A percentile compares a stretch with the other conserved stretches of the same genome.
Conservation (phyloP, 495 filamentous ascomycete genomes). For the Penicillium mononematosum region DNA sequence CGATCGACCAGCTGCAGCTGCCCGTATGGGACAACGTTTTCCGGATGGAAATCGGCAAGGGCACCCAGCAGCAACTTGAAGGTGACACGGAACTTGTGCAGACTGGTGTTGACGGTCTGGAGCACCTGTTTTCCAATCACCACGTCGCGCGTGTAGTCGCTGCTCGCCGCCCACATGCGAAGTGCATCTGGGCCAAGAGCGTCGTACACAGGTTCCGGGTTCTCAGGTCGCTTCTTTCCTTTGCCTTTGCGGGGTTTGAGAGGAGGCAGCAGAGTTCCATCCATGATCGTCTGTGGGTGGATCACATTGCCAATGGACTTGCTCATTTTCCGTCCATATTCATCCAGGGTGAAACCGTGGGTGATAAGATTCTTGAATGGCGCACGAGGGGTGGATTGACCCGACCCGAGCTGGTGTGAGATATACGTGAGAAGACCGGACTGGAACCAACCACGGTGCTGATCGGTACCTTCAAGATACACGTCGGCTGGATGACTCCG, state of each 20-base stretch:
- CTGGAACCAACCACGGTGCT: slow-evolving; percentile 98
- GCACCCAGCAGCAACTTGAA: slow-evolving; percentile 87
- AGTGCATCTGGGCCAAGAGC: slow-evolving; percentile 77
- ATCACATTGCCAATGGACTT: slow-evolving; percentile 95
- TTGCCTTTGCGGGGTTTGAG: slow-evolving; percentile 55
- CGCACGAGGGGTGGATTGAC: slow-evolving; percentile 41
- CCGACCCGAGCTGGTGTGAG: slow-evolving; percentile 52
- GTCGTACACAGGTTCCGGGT: slow-evolving; percentile 51
- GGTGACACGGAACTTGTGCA: slow-evolving; percentile 83
- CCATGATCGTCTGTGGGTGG: slow-evolving; percentile 76
- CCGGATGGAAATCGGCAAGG: slow-evolving; percentile 58
- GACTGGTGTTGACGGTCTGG: slow-evolving; percentile 64
- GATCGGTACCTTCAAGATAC: slow-evolving; percentile 91
- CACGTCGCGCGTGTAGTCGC: slow-evolving; percentile 88
- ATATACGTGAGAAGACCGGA: slow-evolving; percentile 92
- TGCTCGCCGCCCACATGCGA: slow-evolving; percentile 87
- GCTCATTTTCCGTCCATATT: slow-evolving; percentile 93
- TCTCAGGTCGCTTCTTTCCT: slow-evolving; percentile 48
- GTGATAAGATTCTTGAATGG: slow-evolving; percentile 88
- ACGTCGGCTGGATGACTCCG: slow-evolving; percentile 70
- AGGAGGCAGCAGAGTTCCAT: slow-evolving; percentile 67
- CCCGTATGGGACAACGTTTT: slow-evolving; percentile 38
- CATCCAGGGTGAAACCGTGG: slow-evolving; percentile 91
- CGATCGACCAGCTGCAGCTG: slow-evolving; percentile 58
- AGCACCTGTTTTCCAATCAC: slow-evolving; percentile 73